Evolutionary conservation across 2,329 filamentous ascomycete species (phyloP).

Genomic region (Harringtonia aguacate): DNA sequence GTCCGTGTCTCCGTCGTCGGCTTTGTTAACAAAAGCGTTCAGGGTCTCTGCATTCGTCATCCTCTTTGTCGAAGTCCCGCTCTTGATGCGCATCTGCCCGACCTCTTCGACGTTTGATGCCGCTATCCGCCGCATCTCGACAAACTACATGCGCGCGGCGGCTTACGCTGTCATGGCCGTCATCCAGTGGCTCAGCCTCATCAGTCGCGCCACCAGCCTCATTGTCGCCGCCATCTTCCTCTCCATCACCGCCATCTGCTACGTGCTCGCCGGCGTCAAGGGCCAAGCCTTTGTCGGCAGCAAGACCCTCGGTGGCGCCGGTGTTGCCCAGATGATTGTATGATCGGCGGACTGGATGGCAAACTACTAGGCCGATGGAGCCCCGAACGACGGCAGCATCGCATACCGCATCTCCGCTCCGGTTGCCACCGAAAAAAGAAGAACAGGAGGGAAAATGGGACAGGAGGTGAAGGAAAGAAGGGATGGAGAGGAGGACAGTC

Average conservation of each 20-base stretch:
- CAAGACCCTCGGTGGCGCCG: conserved; percentile 90
- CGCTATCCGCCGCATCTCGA: conserved; percentile 84
- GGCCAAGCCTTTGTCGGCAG: conserved; percentile 81
- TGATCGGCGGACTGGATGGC: conserved; percentile 33
- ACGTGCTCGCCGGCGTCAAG: conserved; percentile 67
- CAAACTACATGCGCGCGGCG: conserved; percentile 90
- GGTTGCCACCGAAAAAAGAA: too few species aligned
- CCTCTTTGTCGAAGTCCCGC: conserved; percentile 80
- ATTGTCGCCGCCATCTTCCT: conserved; percentile 82
- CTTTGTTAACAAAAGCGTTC: not conserved
- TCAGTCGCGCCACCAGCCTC: conserved; percentile 54
- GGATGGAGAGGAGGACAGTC: not conserved
- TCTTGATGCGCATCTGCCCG: conserved; percentile 94
- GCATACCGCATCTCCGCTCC: not conserved
- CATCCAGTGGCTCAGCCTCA: conserved; percentile 75
- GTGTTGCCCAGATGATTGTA: conserved; percentile 97
- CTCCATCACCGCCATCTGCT: conserved; percentile 67
- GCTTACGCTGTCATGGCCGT: conserved; percentile 75
- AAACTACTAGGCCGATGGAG: not conserved
- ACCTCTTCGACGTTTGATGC: conserved; percentile 82
- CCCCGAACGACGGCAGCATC: not conserved
- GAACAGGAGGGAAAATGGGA: not conserved
- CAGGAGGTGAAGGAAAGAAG: not conserved
- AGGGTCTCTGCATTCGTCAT: conserved; percentile 64
- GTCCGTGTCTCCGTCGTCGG: not conserved